phyloP scores from a whole-genome alignment of 495 filamentous ascomycete genomes.

The Hypoxylon cercidicola region DNA sequence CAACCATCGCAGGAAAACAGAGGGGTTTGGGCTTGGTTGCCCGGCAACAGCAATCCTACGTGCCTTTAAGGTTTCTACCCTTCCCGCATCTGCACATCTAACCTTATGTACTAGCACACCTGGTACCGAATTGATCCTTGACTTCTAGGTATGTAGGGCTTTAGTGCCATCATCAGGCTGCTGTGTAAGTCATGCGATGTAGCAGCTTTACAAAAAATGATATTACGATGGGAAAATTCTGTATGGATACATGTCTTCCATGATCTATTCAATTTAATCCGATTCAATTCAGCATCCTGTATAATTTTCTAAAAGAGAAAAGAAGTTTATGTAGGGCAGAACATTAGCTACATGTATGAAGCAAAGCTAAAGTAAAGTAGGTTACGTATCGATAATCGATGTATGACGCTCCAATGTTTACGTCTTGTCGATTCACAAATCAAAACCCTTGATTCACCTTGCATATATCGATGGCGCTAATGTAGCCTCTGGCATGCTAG shows the following conservation, averaged over 20 bases:
- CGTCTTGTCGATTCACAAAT: conserved; percentile 16
- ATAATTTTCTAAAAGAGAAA: no score
- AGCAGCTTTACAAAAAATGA: no score
- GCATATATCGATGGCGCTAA: conserved; percentile 32
- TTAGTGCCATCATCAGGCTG: no score
- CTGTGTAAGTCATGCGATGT: no score
- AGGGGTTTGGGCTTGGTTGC: conserved; percentile 39
- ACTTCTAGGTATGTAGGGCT: no score
- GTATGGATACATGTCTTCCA: no score
- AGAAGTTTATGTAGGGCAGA: no score
- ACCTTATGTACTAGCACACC: not conserved
- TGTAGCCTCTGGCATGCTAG: conserved; percentile 36
- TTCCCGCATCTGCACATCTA: conserved; percentile 11
- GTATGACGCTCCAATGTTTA: conserved; percentile 27
- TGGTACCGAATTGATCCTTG: conserved; percentile 11
- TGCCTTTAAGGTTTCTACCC: conserved; percentile 18
- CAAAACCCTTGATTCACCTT: conserved; percentile 21
- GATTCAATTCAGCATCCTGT: no score
- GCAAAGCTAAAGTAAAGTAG: not conserved
- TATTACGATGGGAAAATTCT: no score
- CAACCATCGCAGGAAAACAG: conserved; percentile 40
- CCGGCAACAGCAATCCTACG: conserved; percentile 27
- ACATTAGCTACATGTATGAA: no score
- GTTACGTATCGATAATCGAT: not conserved
- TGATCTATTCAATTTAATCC: no score